A percentile compares a stretch with the other conserved stretches of the same genome.
Evolutionary conservation across 1,284 basidiomycete species (phyloP).

Genomic region (Trichosporon sp.): DNA sequence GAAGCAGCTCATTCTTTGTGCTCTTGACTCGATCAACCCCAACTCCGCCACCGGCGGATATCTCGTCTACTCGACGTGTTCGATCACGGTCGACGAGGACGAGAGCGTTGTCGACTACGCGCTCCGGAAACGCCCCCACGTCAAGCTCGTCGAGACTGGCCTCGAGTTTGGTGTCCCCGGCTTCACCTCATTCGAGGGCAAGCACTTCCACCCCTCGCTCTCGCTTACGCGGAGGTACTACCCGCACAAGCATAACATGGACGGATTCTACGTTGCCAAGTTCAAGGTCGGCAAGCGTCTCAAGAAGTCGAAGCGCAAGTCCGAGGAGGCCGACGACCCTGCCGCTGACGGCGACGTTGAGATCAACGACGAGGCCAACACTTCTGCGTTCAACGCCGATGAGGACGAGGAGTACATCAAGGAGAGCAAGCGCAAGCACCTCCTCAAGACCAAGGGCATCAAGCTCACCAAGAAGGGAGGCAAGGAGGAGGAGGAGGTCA

Average conservation of each 20-base stretch:
- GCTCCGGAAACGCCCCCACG: conserved; percentile 93
- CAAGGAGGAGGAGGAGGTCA: background rate
- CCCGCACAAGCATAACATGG: conserved; percentile 65
- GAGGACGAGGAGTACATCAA: conserved; percentile 56
- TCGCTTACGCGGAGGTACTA: conserved; percentile 72
- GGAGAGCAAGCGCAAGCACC: conserved; percentile 56
- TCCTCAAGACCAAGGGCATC: conserved; percentile 59
- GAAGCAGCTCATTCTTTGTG: conserved; percentile 97
- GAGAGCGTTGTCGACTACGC: conserved; percentile 98
- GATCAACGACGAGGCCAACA: conserved; percentile 28
- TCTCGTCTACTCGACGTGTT: conserved; percentile 98
- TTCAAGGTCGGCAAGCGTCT: conserved; percentile 83
- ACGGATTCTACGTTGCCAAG: conserved; percentile 98
- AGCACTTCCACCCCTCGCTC: conserved; percentile 79
- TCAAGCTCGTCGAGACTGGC: conserved; percentile 89
- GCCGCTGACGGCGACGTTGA: conserved; percentile 34
- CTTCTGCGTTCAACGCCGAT: conserved; percentile 51
- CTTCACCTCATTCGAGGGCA: conserved; percentile 86
- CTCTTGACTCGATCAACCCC: conserved; percentile 91
- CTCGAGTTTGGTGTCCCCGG: conserved; percentile 92
- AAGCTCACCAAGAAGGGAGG: conserved; percentile 46
- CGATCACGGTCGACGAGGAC: conserved; percentile 97
- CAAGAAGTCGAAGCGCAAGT: conserved; percentile 61
- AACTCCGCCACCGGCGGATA: conserved; percentile 89
- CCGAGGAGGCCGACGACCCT: conserved; percentile 49